Evolutionary conservation across 129 eudicot species (phyloP), one percentile per base, ranked within the genome.

Genomic region (Scalesia atractyloides): DNA sequence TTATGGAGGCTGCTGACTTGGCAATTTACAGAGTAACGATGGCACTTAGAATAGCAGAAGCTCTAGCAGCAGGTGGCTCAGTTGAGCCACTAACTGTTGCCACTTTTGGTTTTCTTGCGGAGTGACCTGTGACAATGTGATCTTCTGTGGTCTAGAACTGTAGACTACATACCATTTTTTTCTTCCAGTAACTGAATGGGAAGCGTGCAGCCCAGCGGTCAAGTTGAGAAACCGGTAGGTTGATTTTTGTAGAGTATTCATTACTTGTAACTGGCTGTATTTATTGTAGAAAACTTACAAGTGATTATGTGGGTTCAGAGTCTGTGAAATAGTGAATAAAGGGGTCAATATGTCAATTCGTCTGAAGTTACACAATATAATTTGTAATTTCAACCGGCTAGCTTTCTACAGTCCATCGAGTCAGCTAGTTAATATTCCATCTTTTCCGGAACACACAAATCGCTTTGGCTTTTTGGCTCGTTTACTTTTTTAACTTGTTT

Each of bases 1-100:
- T 91, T 19, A 84, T 84, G 91, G 91, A 84, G 76, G 73, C 68
- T 61, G 97, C 99, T 5, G 99, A 90, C 66, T 33, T 87, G 80
- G 91, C 88, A 14, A 36, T 82, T 56, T 94, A 88, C 71, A 82
- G 80, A 81, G 99, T 97, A 26, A 60, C 77, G 0, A 84, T 84
- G 89, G 94, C 94, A 8, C 82, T 86, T 19, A 72, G 79, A 77
- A 90, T 94, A 47, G 90, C 99, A 1, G 93, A 86, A 64, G 84
- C 86, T 65, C 79, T 79, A 57, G 86, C 86, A 63, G 46, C 54
- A 0, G 46, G 44, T 54, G 58, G 57, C 41, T 59, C 76, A 72
- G 18, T 49, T 33, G 33, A 16, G 18, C 26, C 17, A 9, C 13
- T 43, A 69, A 12, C 63, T 16, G 49, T 57, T 44, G 57, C 43